Conservation (phyloP, 306 rosid genomes). For the Argentina anserina region DNA sequence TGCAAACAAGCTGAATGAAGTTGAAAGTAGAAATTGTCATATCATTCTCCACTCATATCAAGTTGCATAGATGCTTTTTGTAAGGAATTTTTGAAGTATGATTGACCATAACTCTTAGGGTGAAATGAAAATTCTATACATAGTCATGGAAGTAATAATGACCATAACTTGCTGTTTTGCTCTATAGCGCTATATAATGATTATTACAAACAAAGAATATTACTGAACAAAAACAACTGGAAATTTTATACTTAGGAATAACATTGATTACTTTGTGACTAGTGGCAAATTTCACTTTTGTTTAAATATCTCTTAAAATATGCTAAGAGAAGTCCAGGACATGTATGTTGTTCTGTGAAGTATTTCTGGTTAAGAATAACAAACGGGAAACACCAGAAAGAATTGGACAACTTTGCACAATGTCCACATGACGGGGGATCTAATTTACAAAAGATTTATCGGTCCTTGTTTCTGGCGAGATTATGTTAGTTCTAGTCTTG, state of each 20-base stretch:
- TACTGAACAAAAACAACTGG: neutral
- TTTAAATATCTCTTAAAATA: neutral
- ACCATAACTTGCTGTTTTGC: neutral
- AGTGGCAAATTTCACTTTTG: neutral
- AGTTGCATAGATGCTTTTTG: neutral
- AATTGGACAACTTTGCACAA: neutral
- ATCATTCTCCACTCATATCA: neutral
- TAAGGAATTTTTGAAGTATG: constrained; percentile 2
- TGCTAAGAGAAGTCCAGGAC: constrained; percentile 1
- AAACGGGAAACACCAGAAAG: constrained; percentile 6
- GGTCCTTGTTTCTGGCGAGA: neutral
- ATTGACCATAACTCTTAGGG: too few relatives aligned
- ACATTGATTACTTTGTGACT: neutral
- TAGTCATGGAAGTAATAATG: constrained; percentile 1
- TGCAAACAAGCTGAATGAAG: too few relatives aligned
- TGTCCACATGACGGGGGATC: neutral
- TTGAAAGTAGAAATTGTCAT: neutral
- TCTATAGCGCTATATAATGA: neutral
- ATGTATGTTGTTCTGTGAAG: constrained; percentile 12
- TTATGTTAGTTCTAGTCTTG: neutral
- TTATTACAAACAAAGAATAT: neutral
- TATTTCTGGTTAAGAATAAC: constrained; percentile 11
- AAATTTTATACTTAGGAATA: neutral
- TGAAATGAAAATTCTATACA: neutral
- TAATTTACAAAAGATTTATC: neutral